phyloP scores from a whole-genome alignment of 441 rosid species.

The Gossypium lobatum region DNA sequence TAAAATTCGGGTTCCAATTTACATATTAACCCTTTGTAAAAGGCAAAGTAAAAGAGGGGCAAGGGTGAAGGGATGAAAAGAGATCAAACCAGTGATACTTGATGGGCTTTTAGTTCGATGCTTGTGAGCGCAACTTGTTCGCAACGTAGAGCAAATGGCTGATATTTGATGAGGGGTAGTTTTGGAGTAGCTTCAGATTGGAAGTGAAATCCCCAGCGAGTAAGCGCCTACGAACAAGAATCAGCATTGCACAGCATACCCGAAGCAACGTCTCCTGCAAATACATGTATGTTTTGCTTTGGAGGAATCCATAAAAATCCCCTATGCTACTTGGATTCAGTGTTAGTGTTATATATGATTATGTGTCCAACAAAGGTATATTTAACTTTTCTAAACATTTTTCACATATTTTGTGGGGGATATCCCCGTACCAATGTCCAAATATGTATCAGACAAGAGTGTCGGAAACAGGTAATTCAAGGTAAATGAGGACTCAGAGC shows the following conservation, averaged over 20 bases:
- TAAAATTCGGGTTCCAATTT: neutral
- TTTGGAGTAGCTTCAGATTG: conserved; percentile 82
- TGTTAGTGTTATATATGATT: neutral
- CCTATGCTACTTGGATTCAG: neutral
- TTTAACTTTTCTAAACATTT: neutral
- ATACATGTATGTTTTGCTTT: neutral
- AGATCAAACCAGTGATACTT: neutral
- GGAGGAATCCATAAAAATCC: neutral
- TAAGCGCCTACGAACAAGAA: conserved; percentile 69
- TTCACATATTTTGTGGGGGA: neutral
- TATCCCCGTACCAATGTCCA: neutral
- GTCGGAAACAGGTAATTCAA: neutral
- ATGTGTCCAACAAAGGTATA: neutral
- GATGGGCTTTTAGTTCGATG: conserved; percentile 24
- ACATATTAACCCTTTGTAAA: neutral
- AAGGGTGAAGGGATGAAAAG: neutral
- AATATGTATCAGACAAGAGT: neutral
- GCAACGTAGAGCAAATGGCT: conserved; percentile 90
- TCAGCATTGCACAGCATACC: conserved; percentile 90
- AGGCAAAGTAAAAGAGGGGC: neutral
- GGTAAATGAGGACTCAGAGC: neutral
- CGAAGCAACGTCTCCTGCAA: conserved; percentile 87
- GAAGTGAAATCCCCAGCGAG: conserved; percentile 95
- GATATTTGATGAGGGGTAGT: conserved; percentile 81
- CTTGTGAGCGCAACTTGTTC: conserved; percentile 59